phyloP scores from a whole-genome alignment of 352 stramenopile genomes.

The Phytophthora brassicae region DNA sequence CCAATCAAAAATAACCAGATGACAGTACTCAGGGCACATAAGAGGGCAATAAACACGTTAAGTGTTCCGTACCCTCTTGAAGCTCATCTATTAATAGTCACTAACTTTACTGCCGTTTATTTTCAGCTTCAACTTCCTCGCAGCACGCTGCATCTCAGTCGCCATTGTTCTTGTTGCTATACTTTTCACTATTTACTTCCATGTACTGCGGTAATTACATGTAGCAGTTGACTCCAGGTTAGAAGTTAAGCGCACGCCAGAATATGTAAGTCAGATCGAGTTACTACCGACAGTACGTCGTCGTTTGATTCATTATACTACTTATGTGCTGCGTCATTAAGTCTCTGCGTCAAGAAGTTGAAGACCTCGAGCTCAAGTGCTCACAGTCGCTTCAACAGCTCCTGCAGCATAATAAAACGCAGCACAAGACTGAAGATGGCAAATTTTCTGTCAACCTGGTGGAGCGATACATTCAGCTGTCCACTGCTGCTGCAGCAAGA shows the following conservation, averaged over 20 bases:
- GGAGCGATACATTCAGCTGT: slow-evolving; percentile 55
- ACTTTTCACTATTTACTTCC: no score
- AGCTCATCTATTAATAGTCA: background rate
- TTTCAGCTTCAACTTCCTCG: slow-evolving; percentile 23
- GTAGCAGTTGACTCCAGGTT: no score
- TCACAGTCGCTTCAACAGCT: slow-evolving; percentile 26
- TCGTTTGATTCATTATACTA: no score
- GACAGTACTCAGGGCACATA: background rate
- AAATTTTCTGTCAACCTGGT: slow-evolving; percentile 25
- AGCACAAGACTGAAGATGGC: slow-evolving; percentile 6
- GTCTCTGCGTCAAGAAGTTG: slow-evolving; percentile 37
- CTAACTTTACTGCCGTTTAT: slow-evolving; percentile 16
- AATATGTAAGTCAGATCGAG: slow-evolving; percentile 59
- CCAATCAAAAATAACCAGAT: background rate
- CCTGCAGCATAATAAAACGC: slow-evolving; percentile 19
- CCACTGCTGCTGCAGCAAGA: slow-evolving; percentile 43
- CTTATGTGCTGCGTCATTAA: no score
- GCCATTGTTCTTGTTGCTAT: no score
- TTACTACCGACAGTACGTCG: slow-evolving; percentile 49
- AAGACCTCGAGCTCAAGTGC: slow-evolving; percentile 40
- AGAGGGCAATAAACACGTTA: background rate
- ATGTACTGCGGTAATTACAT: no score
- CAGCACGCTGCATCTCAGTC: slow-evolving; percentile 15
- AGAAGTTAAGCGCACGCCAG: slow-evolving; percentile 55
- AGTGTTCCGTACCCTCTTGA: background rate